phyloP scores from a whole-genome alignment of 2,329 filamentous ascomycete species.

The Pseudogymnoascus sp. region DNA sequence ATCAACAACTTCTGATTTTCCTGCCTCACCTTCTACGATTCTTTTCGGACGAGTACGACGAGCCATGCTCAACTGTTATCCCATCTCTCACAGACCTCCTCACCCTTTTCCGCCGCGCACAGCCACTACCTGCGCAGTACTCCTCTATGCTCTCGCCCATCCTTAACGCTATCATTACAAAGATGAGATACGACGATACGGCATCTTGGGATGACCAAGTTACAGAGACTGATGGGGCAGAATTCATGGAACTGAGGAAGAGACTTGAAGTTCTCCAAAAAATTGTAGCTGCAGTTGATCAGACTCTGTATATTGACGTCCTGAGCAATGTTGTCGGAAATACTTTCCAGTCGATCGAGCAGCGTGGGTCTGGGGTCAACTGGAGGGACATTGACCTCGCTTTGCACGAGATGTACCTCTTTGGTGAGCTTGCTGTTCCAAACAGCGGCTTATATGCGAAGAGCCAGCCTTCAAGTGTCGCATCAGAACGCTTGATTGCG shows the following conservation, averaged over 20 bases:
- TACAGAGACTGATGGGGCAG: conserved; percentile 91
- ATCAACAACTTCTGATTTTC: conserved; percentile 75
- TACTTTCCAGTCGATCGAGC: conserved; percentile 74
- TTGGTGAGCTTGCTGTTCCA: conserved; percentile 87
- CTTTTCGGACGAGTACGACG: conserved; percentile 96
- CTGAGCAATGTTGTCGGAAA: conserved; percentile 81
- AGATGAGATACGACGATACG: conserved; percentile 97
- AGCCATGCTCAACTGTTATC: conserved; percentile 93
- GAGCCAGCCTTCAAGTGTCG: conserved; percentile 69
- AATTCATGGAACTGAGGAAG: conserved; percentile 92
- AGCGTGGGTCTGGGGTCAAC: conserved; percentile 68
- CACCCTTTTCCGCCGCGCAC: conserved; percentile 78
- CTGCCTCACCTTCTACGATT: conserved; percentile 83
- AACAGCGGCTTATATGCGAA: conserved; percentile 83
- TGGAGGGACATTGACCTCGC: conserved; percentile 95
- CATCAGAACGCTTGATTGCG: conserved; percentile 72
- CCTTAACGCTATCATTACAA: conserved; percentile 82
- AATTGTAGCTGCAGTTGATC: conserved; percentile 82
- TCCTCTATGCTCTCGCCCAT: conserved; percentile 79
- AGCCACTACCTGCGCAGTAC: conserved; percentile 66
- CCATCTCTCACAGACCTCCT: conserved; percentile 87
- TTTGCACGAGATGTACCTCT: conserved; percentile 89
- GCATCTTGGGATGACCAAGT: conserved; percentile 89
- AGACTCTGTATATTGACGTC: conserved; percentile 79
- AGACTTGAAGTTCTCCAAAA: conserved; percentile 86